Evolutionary conservation across 2,329 filamentous ascomycete species (phyloP).

Genomic region (Alternaria metachromatica): DNA sequence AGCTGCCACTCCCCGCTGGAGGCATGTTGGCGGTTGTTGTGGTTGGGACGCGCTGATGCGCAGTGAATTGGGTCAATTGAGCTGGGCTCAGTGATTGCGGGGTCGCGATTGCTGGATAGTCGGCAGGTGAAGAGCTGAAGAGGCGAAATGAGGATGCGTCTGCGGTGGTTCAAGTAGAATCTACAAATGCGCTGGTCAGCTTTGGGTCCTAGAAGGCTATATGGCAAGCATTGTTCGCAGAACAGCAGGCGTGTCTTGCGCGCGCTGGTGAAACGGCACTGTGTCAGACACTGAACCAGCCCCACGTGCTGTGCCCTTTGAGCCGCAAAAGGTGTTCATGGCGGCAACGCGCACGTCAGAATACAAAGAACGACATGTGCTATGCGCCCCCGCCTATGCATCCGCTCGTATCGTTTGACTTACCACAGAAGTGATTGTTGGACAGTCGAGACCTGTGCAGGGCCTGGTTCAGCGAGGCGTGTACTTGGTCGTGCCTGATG

Average conservation of each 20-base stretch:
- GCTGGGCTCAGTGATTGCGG: conserved; percentile 18
- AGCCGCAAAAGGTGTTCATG: conserved; percentile 13
- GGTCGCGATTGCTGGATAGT: conserved; percentile 12
- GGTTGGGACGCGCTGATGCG: conserved; percentile 28
- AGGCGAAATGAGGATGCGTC: conserved; percentile 2
- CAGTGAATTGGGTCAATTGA: conserved; percentile 17
- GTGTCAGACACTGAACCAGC: conserved; percentile 30
- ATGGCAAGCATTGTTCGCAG: conserved; percentile 24
- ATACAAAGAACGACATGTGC: conserved; percentile 5
- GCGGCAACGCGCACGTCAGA: neutral
- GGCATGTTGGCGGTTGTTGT: conserved; percentile 42
- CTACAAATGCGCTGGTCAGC: conserved; percentile 31
- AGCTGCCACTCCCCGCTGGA: conserved; percentile 57
- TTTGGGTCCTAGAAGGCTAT: conserved; percentile 15
- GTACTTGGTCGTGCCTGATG: neutral
- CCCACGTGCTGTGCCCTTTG: conserved; percentile 32
- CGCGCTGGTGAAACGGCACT: conserved; percentile 36
- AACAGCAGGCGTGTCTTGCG: conserved; percentile 25
- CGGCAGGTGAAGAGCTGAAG: neutral
- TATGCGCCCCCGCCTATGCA: conserved; percentile 1
- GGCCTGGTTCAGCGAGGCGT: neutral
- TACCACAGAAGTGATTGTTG: conserved; percentile 12
- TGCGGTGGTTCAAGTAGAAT: conserved; percentile 6
- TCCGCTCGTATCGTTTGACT: conserved; percentile 2
- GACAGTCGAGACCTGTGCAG: neutral